Evolutionary conservation across 106 monocot species (phyloP), one percentile per base, ranked within the genome.

Genomic region (Amphibolis antarctica): DNA sequence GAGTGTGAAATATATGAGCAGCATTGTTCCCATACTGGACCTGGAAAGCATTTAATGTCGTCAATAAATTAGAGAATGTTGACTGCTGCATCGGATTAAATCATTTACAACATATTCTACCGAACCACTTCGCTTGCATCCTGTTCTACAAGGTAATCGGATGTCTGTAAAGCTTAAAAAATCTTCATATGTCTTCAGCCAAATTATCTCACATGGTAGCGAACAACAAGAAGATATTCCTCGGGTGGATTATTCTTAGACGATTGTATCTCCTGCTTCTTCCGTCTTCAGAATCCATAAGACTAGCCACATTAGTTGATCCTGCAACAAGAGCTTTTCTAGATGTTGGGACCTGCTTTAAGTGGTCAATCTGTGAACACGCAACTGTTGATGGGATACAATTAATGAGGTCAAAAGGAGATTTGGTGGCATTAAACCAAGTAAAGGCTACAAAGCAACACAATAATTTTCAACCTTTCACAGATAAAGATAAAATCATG

Each of bases 1-100:
- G n/a, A 90, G 80, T 15, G 89, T 90, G 76, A 78, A 90, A 45
- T 83, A 90, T 64, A 90, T 90, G 42, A 90, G 80, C 70, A 82
- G 80, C 82, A 83, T 85, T 12, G 89, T 83, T 45, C 89, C 89
- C 53, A 85, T 69, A 76, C 85, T 75, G 1, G 85, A 90, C 80
- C 89, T 90, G 80, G 12, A 55, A 25, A 57, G n/a, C 10, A 60
- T 10, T 27, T 13, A 36, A 36, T 7, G 36, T 57, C 14, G 27
- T 23, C 6, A 28, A 57, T 26, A n/a, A 56, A 27, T 2, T 49
- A 49, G 48, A 49, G 48, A 49, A 12, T 49, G n/a, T 1, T 49
- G 48, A 3, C 48, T 49, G 48, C 48, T 17, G 15, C n/a, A 3
- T 49, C 15, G 13, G n/a, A 49, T n/a, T 4, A 49, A 49, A 49